These are phyloP conservation scores for Linnemannia schmuckeri DNA, from an alignment of 192 early-diverging fungal species.

Conservation along the genomic window DNA sequence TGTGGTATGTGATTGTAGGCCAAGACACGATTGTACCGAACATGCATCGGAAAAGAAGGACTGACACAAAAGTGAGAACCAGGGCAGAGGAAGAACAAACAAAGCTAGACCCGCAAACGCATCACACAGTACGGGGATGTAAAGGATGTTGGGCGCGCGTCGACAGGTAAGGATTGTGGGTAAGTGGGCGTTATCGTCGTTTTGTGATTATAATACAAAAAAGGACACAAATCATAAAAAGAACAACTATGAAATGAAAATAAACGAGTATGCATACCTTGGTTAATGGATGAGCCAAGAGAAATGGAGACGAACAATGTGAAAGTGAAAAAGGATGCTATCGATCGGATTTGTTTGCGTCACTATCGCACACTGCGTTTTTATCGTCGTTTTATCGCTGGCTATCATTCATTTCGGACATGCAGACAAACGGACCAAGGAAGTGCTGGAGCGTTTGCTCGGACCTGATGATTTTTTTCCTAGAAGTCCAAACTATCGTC, in stretches of 20 bases:
- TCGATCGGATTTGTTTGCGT: neutral
- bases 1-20: too few relatives aligned
- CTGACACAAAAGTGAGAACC: neutral
- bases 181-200: neutral
- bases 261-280: neutral
- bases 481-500: neutral
- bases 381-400: neutral
- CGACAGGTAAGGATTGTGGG: neutral
- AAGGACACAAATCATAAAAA: neutral
- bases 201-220: neutral
- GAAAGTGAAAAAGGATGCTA: neutral
- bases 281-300: neutral
- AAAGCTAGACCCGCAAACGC: neutral
- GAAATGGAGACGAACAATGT: neutral
- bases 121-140: neutral
- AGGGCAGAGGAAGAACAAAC: neutral
- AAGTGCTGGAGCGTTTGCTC: slow-evolving; percentile 5
- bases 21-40: too few relatives aligned
- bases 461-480: neutral
- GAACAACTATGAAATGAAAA: neutral
- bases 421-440: neutral
- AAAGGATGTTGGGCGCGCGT: neutral
- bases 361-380: too few relatives aligned
- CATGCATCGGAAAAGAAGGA: too few relatives aligned
- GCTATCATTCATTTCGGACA: too few relatives aligned